Evolutionary conservation across 78 protist species (phyloP).

Genomic region (Dictyostelium intermedium): DNA sequence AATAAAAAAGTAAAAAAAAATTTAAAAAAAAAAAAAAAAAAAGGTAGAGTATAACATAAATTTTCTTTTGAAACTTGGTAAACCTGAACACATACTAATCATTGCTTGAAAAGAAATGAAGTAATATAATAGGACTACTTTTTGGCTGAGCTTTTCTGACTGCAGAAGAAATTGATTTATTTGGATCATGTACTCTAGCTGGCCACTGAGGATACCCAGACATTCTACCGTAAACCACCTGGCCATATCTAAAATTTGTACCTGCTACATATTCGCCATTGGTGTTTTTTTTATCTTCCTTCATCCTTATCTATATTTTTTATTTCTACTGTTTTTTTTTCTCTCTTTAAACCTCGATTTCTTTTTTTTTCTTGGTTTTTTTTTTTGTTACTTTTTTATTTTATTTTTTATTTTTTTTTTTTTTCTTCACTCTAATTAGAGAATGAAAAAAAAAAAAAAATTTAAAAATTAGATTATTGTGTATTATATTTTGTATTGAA

Average conservation of each 20-base stretch:
- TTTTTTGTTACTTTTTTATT: neutral
- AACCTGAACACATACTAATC: constrained; percentile 55
- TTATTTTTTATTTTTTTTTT: neutral
- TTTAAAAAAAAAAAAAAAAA: neutral
- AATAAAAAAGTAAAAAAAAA: neutral
- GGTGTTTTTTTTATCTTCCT: constrained; percentile 1
- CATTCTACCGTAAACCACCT: constrained; percentile 74
- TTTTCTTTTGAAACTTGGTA: neutral
- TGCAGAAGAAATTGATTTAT: constrained; percentile 26
- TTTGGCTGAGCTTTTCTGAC: constrained; percentile 77
- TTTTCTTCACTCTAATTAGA: neutral
- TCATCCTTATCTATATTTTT: neutral
- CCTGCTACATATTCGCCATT: constrained; percentile 37
- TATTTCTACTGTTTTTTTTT: neutral
- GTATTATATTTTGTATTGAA: neutral
- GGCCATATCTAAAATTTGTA: constrained; percentile 58
- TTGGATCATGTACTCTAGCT: constrained; percentile 70
- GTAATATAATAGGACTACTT: constrained; percentile 22
- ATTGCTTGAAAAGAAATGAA: constrained; percentile 50
- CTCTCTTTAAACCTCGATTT: neutral
- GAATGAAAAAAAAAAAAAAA: neutral
- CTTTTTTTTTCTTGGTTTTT: neutral
- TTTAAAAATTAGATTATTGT: neutral
- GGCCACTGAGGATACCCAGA: constrained; percentile 77
- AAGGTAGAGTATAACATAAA: neutral